Evolutionary conservation across 805 yeast genomes (phyloP).

Genomic region (Brettanomyces custersianus): DNA sequence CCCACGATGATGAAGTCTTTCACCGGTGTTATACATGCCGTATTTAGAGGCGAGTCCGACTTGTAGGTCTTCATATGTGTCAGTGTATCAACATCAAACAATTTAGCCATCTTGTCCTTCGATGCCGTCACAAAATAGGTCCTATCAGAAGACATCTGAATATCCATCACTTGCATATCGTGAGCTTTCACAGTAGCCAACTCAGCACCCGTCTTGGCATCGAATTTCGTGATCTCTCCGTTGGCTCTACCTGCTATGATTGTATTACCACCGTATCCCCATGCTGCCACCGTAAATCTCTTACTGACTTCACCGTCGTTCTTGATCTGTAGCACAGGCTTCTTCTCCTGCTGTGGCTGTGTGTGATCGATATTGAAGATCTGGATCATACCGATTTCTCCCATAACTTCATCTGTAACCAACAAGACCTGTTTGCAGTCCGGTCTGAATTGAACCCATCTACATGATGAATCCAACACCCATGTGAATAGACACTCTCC

Average conservation of each 20-base stretch:
- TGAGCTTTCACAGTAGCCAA: slow-evolving; percentile 55
- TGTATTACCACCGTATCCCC: slow-evolving; percentile 68
- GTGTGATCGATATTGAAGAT: slow-evolving; percentile 52
- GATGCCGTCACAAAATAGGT: slow-evolving; percentile 90
- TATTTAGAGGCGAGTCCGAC: slow-evolving; percentile 90
- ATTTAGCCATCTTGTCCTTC: slow-evolving; percentile 77
- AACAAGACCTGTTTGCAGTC: slow-evolving; percentile 60
- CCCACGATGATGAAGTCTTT: slow-evolving; percentile 91
- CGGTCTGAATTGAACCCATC: slow-evolving; percentile 80
- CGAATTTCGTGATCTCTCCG: slow-evolving; percentile 76
- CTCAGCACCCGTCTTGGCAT: slow-evolving; percentile 66
- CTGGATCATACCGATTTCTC: slow-evolving; percentile 66
- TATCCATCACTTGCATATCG: slow-evolving; percentile 72
- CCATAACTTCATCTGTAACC: slow-evolving; percentile 89
- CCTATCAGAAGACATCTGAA: slow-evolving; percentile 80
- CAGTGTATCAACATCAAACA: slow-evolving; percentile 72
- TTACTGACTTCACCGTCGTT: slow-evolving; percentile 37
- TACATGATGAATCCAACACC: slow-evolving; percentile 76
- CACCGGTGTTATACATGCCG: slow-evolving; percentile 88
- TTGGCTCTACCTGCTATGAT: slow-evolving; percentile 84
- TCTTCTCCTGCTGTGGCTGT: slow-evolving; percentile 34
- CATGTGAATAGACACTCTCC: slow-evolving; percentile 72
- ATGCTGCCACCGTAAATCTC: slow-evolving; percentile 75
- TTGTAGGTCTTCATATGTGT: slow-evolving; percentile 63
- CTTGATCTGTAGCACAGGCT: slow-evolving; percentile 51